phyloP scores from a whole-genome alignment of 225 moss, liverwort and hornwort genomes.

The Pleurozium schreberi region DNA sequence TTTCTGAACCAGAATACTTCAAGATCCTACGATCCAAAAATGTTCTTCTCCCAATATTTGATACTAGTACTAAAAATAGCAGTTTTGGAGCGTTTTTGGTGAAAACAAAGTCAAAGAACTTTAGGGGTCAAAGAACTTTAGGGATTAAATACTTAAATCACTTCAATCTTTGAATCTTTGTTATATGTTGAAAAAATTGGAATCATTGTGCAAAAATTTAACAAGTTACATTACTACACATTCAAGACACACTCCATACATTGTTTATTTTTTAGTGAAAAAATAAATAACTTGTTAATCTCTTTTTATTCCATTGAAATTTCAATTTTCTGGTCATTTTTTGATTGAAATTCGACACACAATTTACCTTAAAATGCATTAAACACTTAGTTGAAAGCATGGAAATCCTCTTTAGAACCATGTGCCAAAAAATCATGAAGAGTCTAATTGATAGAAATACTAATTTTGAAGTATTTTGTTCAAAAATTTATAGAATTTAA shows the following conservation, averaged over 20 bases:
- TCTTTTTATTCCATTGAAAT: no score
- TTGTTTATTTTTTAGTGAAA: neutral
- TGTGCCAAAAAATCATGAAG: neutral
- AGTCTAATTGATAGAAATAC: neutral
- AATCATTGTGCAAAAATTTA: neutral
- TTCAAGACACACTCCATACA: neutral
- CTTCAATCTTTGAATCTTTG: neutral
- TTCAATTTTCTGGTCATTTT: neutral
- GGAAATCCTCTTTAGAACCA: no score
- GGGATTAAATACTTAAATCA: no score
- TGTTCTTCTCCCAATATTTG: no score
- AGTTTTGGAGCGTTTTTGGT: no score
- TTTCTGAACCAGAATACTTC: no score
- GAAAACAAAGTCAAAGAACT: no score
- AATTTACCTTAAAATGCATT: no score
- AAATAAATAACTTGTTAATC: neutral
- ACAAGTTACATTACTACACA: no score
- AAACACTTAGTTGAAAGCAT: neutral
- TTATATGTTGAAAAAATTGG: neutral
- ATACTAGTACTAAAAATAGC: no score
- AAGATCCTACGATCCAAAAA: no score
- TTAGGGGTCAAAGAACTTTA: no score
- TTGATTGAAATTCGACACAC: neutral
- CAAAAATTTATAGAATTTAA: neutral
- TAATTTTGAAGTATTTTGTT: neutral